Conservation (phyloP, 139 green algal genomes). For the Coccomyxa sp. region DNA sequence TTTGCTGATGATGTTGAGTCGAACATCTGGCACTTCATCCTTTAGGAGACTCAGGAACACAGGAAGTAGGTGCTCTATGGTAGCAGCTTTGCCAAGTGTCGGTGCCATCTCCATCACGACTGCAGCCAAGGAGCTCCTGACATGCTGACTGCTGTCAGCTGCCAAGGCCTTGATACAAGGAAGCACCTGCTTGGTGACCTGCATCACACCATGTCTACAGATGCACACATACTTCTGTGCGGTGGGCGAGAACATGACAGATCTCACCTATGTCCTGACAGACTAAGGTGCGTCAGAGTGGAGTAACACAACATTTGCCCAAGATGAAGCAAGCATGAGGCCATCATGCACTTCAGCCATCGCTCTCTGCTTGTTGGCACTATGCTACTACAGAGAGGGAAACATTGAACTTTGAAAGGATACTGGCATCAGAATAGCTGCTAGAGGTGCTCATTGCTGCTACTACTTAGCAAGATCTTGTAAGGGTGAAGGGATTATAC, state of each 20-base stretch:
- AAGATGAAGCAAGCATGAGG: too few species aligned
- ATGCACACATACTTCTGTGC: too few species aligned
- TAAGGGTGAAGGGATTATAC: too few species aligned
- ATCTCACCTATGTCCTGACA: too few species aligned
- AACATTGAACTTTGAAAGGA: background rate
- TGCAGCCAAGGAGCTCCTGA: constrained; percentile 85
- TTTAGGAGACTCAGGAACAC: constrained; percentile 93
- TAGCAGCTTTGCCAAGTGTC: constrained; percentile 62
- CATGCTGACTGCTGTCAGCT: constrained; percentile 83
- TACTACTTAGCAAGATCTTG: background rate
- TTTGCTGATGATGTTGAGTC: constrained; percentile 98
- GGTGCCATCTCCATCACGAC: constrained; percentile 96
- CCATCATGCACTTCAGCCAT: too few species aligned
- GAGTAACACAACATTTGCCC: too few species aligned
- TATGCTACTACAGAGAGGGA: background rate
- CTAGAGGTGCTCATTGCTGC: background rate
- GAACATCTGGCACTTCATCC: constrained; percentile 93
- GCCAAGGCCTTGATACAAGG: constrained; percentile 84
- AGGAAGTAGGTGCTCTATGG: constrained; percentile 91
- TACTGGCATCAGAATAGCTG: background rate
- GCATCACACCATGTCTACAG: too few species aligned
- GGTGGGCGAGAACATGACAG: too few species aligned
- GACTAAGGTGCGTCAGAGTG: too few species aligned
- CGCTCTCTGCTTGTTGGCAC: too few species aligned
- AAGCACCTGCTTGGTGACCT: constrained; percentile 43